A percentile compares a stretch with the other conserved stretches of the same genome.
Evolutionary conservation across 352 stramenopile species (phyloP).

Genomic region (Plasmopara halstedii): DNA sequence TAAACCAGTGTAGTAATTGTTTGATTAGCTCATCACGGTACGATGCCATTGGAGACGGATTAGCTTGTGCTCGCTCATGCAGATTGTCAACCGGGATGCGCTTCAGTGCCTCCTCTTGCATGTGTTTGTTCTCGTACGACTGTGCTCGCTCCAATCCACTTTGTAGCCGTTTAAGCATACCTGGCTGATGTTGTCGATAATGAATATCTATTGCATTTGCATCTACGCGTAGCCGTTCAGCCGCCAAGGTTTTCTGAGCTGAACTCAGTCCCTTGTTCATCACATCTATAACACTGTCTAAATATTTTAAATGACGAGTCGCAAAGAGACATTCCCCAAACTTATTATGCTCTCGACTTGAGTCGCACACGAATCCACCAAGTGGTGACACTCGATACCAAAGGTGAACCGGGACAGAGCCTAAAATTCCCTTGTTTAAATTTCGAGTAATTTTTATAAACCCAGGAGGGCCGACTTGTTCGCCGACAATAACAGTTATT

Average conservation of each 20-base stretch:
- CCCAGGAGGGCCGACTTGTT: slow-evolving; percentile 11
- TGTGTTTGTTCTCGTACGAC: slow-evolving; percentile 53
- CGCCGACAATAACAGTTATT: slow-evolving; percentile 33
- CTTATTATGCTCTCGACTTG: slow-evolving; percentile 31
- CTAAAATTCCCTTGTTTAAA: slow-evolving; percentile 37
- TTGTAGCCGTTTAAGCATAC: slow-evolving; percentile 39
- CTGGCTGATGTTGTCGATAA: slow-evolving; percentile 41
- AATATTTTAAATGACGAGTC: slow-evolving; percentile 23
- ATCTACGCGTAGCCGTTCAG: slow-evolving; percentile 20
- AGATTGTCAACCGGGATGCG: slow-evolving; percentile 60
- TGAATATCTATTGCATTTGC: slow-evolving; percentile 23
- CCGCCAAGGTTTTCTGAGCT: slow-evolving; percentile 8
- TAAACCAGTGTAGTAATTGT: slow-evolving; percentile 85
- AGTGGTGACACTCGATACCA: slow-evolving; percentile 49
- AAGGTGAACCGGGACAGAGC: slow-evolving; percentile 32
- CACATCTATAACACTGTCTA: slow-evolving; percentile 18
- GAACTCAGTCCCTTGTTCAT: slow-evolving; percentile 15
- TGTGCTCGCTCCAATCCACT: slow-evolving; percentile 42
- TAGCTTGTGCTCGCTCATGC: slow-evolving; percentile 50
- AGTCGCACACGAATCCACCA: slow-evolving; percentile 52
- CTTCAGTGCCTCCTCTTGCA: slow-evolving; percentile 61
- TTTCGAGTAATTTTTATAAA: slow-evolving; percentile 52
- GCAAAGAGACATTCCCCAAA: slow-evolving; percentile 71
- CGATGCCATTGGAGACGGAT: slow-evolving; percentile 33
- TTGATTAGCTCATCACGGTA: slow-evolving; percentile 68